Base-by-base conservation (phyloP, 2,329 filamentous ascomycete genomes). In the Penicillium sclerotigenum region DNA sequence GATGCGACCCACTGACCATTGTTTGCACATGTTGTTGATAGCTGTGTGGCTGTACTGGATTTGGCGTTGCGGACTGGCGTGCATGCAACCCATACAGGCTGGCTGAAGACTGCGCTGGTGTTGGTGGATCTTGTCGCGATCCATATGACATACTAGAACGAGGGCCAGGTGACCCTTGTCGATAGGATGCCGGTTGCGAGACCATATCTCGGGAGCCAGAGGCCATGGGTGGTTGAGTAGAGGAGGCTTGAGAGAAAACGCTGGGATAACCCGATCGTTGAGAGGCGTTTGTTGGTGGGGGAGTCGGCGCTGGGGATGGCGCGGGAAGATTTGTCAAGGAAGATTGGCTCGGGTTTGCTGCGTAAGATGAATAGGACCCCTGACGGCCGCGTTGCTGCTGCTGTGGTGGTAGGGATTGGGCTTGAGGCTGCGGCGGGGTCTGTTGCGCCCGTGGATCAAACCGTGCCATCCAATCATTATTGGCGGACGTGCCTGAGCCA, bases 401-500 rank as follows among this genome's bases (percentile, higher is more conserved):
- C 42, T 58, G 58, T 26, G 50, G 59, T 26, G 63, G 64, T 22
- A 63, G 64, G 4, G 61, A 57, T 52, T 64, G 69, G 4, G 63
- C 52, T 37, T 64, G 47, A 36, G 53, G 40, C 28, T 52, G 65
- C 18, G 64, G 52, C 10, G 59, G 59, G 16, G 47, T 51, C 43
- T 70, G 69, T 47, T 74, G 73, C 24, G 68, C 69, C 49, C 74
- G 62, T 24, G 74, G 74, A 55, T 77, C 74, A 54, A 76, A 75
- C 38, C 73, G 69, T 42, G 73, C 72, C 67, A 76, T 73, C 74
- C 74, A 77, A 54, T 76, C 74, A 52, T 71, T 72, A 51, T 64
- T 73, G 9, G 68, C 63, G 6, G 71, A 63, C 14, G 67, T 49
- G 29, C 62, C 64, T 10, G 71, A 62, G 36, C 62, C 51, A 16